Percentiles rank a stretch among this genome's conserved stretches.
These are phyloP conservation scores for Misopates orontium DNA, from an alignment of 257 asterid species.

Conservation along the genomic window DNA sequence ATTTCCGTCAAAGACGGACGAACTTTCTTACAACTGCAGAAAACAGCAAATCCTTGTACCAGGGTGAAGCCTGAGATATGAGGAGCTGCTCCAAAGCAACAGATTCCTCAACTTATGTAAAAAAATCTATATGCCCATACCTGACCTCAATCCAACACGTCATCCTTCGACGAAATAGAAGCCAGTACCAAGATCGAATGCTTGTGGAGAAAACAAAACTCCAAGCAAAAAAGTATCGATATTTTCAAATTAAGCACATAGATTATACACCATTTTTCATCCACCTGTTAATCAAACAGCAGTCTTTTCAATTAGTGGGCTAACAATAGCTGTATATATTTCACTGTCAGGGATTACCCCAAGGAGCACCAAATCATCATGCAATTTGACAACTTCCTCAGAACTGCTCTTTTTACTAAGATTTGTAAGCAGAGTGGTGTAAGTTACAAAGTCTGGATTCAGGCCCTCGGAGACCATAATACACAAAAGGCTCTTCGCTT, in stretches of 20 bases:
- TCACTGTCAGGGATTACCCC: conserved; percentile 49
- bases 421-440: conserved; percentile 51
- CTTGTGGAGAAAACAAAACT: background rate
- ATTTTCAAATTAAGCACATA: conserved; percentile 18
- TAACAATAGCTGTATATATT: conserved; percentile 47
- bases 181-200: too few relatives aligned
- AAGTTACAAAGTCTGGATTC: conserved; percentile 54
- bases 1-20: background rate
- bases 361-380: conserved; percentile 52
- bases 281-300: conserved; percentile 13
- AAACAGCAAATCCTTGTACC: background rate
- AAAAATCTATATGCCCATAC: background rate
- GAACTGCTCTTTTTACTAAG: conserved; percentile 34
- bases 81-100: background rate
- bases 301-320: conserved; percentile 34
- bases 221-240: background rate
- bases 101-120: background rate
- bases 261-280: conserved; percentile 1
- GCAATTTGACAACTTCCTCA: conserved; percentile 57
- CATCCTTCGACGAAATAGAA: background rate
- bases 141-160: conserved; percentile 2
- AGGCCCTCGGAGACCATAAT: conserved; percentile 49
- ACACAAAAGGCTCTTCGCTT: conserved; percentile 49
- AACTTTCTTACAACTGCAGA: conserved; percentile 2
- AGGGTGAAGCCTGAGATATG: background rate